Evolutionary conservation across 1,139 yeast species (phyloP).

Genomic region (Kodamaea plutei): DNA sequence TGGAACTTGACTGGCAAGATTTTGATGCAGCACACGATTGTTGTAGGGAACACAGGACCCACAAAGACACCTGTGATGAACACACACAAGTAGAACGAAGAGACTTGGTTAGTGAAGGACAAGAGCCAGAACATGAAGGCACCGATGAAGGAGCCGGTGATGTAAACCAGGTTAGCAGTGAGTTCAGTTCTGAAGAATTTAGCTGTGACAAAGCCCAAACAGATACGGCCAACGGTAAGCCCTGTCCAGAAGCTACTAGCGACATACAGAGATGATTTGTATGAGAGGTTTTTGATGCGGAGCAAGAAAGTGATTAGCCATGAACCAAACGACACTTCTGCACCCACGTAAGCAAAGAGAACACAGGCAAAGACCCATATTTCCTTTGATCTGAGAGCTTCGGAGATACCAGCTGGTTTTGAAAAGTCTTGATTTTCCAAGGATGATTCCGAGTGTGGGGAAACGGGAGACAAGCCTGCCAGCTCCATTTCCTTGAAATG

Average conservation of each 20-base stretch:
- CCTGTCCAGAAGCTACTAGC: constrained; percentile 68
- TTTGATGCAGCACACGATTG: constrained; percentile 61
- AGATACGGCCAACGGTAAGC: constrained; percentile 57
- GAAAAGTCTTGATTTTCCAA: background rate
- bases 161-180: constrained; percentile 44
- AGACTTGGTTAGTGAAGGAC: constrained; percentile 15
- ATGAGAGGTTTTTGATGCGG: constrained; percentile 44
- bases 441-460: background rate
- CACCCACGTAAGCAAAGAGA: constrained; percentile 61
- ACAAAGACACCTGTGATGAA: constrained; percentile 61
- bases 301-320: constrained; percentile 62
- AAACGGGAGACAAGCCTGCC: no score
- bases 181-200: constrained; percentile 41
- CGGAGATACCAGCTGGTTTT: constrained; percentile 17
- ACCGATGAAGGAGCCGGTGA: constrained; percentile 27
- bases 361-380: constrained; percentile 47
- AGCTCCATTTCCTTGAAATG: constrained; percentile 5
- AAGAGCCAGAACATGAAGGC: constrained; percentile 29
- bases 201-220: constrained; percentile 59
- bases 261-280: constrained; percentile 49
- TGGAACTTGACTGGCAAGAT: constrained; percentile 60
- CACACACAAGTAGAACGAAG: constrained; percentile 34
- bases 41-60: constrained; percentile 82
- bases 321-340: constrained; percentile 64
- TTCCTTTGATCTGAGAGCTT: constrained; percentile 38